Evolutionary conservation across 345 rosid species (phyloP), one percentile per base, ranked within the genome.

Genomic region (Eucalyptus virginea): DNA sequence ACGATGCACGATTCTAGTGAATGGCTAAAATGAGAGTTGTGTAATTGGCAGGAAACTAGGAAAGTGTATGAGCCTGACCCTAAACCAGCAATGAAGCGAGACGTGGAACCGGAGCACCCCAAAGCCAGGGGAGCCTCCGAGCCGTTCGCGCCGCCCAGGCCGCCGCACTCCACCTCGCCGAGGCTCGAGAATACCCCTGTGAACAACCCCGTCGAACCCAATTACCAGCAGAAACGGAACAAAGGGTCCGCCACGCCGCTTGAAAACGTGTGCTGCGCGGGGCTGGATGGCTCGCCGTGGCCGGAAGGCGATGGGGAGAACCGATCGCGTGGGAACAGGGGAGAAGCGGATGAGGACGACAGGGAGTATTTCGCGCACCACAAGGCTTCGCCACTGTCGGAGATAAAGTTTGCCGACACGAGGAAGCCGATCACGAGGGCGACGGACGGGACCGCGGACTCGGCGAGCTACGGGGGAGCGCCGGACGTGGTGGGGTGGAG

Each of bases 351-450:
- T 16, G 94, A 91, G 40, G 93, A 90, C 42, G 92, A 95, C 48
- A 88, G 65, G 42, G 97, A 95, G 47, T 94, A 91, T 58, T 97
- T 83, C 72, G 91, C 87, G 67, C 92, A 93, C 88, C 95, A 89
- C 91, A 96, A 96, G 94, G 94, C 99, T 32, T 95, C 99, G 5
- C 97, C 98, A 0, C 92, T 96, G 49, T 93, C 97, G 13, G 96
- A 95, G 90, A 93, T 96, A 2, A 88, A 95, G 89, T 51, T 95
- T 11, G 96, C 92, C 6, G 99, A 97, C 90, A 95, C 97, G 6
- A 90, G 99, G 87, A 97, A 95, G 93, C 98, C 98, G 1, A 93
- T 97, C 23, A 94, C 96, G 3, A 93, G 94, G 90, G 99, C 96
- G 3, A 95, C 98, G 0, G 98, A 94, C 45, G 96, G 96, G 47